Percentiles rank a stretch among this genome's conserved stretches.
phyloP scores from a whole-genome alignment of 345 rosid genomes.

The Camelina neglecta region DNA sequence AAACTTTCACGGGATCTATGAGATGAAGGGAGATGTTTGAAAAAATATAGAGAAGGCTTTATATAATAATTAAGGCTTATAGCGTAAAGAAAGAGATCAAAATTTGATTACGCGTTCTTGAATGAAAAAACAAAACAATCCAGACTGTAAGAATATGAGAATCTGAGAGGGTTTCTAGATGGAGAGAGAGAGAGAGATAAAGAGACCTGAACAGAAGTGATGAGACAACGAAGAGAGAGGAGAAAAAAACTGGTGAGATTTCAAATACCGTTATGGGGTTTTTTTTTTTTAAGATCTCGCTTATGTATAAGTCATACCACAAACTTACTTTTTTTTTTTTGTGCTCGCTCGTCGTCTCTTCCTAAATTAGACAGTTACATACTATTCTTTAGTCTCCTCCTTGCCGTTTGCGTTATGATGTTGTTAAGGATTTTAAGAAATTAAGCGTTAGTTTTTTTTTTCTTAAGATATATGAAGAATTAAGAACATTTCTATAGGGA shows the following conservation, averaged over 20 bases:
- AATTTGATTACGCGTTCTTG: conserved; percentile 33
- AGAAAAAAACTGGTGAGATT: conserved; percentile 23
- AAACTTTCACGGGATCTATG: conserved; percentile 41
- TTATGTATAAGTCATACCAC: not conserved
- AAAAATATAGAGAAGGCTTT: conserved; percentile 3
- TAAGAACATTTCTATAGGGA: too few relatives aligned
- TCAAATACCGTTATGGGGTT: conserved; percentile 26
- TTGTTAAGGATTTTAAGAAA: not conserved
- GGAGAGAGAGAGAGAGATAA: not conserved
- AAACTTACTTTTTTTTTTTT: not conserved
- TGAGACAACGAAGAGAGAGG: conserved; percentile 35
- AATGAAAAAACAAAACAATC: not conserved
- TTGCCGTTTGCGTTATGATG: not conserved
- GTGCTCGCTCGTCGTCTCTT: not conserved
- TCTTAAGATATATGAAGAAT: too few relatives aligned
- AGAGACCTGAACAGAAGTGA: conserved; percentile 31
- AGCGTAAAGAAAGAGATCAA: conserved; percentile 10
- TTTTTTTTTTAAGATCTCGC: conserved; percentile 1
- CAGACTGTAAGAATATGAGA: conserved; percentile 38
- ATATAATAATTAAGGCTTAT: not conserved
- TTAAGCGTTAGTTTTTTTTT: not conserved
- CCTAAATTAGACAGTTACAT: conserved; percentile 17
- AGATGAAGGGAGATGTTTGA: not conserved
- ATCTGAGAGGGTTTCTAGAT: conserved; percentile 36
- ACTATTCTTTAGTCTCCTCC: conserved; percentile 9